A percentile compares a stretch with the other conserved stretches of the same genome.
Conservation (phyloP, 345 rosid genomes). For the Eucalyptus cloeziana region DNA sequence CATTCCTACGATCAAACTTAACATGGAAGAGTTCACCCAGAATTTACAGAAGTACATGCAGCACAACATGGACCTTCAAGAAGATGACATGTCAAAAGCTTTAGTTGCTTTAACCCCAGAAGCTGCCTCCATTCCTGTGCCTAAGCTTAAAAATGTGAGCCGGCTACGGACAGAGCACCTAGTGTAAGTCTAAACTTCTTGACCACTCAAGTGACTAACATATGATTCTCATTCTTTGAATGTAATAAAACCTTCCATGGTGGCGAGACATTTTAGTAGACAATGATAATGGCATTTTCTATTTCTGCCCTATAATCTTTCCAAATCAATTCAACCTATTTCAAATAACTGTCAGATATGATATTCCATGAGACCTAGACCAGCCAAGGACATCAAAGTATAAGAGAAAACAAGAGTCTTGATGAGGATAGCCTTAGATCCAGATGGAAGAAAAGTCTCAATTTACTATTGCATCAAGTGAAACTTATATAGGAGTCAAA, state of each 20-base stretch:
- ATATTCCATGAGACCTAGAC: neutral
- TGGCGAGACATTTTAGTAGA: neutral
- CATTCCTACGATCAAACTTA: constrained; percentile 71
- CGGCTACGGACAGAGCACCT: constrained; percentile 85
- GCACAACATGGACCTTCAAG: constrained; percentile 58
- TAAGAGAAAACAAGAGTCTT: neutral
- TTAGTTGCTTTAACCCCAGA: constrained; percentile 68
- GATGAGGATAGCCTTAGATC: neutral
- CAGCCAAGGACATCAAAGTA: neutral
- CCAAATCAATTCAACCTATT: neutral
- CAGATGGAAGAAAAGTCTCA: neutral
- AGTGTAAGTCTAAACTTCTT: constrained; percentile 49
- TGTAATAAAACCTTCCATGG: neutral
- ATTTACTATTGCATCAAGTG: neutral
- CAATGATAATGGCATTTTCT: neutral
- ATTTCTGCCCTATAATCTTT: neutral
- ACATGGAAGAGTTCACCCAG: constrained; percentile 49
- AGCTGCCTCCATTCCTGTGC: constrained; percentile 74
- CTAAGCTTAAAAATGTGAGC: constrained; percentile 75
- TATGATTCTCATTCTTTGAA: neutral
- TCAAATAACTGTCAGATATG: neutral
- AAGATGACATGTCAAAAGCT: constrained; percentile 56
- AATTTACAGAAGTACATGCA: constrained; percentile 63
- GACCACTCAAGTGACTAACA: neutral
- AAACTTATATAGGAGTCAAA: neutral